A percentile compares a stretch with the other conserved stretches of the same genome.
Evolutionary conservation across 441 rosid species (phyloP).

Genomic region (Melastoma candidum): DNA sequence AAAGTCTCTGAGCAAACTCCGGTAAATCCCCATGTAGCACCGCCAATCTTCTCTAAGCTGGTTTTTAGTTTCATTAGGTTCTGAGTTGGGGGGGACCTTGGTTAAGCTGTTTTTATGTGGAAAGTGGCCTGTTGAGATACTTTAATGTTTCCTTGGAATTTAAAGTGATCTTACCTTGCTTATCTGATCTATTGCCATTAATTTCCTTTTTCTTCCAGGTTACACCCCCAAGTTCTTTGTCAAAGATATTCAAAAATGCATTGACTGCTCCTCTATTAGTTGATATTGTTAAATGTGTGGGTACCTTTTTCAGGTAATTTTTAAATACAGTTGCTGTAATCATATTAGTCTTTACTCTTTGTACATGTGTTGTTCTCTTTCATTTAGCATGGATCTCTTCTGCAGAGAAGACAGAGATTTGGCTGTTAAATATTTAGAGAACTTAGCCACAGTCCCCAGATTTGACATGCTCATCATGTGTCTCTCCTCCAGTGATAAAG

Average conservation of each 20-base stretch:
- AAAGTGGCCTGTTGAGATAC: too few species aligned
- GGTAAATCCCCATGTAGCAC: too few species aligned
- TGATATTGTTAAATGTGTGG: conserved; percentile 64
- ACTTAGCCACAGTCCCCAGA: conserved; percentile 78
- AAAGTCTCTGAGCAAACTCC: too few species aligned
- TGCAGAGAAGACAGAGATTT: conserved; percentile 64
- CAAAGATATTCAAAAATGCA: conserved; percentile 71
- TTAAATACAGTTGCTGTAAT: not conserved
- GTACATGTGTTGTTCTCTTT: not conserved
- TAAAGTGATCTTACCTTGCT: not conserved
- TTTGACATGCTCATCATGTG: conserved; percentile 69
- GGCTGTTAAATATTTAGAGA: conserved; percentile 62
- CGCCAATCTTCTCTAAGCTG: too few species aligned
- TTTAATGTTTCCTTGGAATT: too few species aligned
- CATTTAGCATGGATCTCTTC: conserved; percentile 7
- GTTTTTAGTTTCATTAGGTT: too few species aligned
- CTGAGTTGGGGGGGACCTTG: too few species aligned
- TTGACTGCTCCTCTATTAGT: conserved; percentile 56
- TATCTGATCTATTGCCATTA: conserved; percentile 1
- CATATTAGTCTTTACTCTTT: conserved; percentile 4
- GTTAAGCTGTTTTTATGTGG: too few species aligned
- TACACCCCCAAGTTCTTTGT: conserved; percentile 57
- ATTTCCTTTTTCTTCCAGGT: conserved; percentile 30
- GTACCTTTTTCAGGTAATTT: conserved; percentile 60
- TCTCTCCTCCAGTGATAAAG: conserved; percentile 60